Evolutionary conservation across 1,139 yeast genomes (phyloP).

Genomic region (Magnusiomyces tetraspermus): DNA sequence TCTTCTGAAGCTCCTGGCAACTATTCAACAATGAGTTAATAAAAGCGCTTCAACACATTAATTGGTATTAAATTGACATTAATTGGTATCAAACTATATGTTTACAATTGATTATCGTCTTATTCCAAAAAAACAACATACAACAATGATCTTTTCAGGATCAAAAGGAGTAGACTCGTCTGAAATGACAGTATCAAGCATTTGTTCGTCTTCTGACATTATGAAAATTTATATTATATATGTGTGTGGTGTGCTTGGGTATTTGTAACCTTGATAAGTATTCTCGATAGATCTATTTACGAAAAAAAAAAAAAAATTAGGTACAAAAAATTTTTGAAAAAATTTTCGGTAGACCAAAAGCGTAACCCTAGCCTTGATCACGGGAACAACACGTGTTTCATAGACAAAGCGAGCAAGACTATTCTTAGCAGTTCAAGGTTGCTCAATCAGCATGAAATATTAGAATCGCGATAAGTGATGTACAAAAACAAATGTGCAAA

Average conservation of each 20-base stretch:
- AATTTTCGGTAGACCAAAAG: background rate
- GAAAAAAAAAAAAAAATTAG: background rate
- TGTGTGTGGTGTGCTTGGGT: background rate
- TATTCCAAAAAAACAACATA: conserved; percentile 14
- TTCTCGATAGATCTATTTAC: background rate
- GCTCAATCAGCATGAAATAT: background rate
- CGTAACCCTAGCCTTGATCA: background rate
- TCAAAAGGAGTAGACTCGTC: conserved; percentile 14
- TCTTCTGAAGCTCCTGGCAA: conserved; percentile 93
- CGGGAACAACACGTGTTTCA: background rate
- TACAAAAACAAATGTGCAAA: too few relatives aligned
- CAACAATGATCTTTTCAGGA: conserved; percentile 26
- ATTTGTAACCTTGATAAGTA: background rate
- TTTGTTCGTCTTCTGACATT: conserved; percentile 1
- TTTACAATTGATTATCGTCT: background rate
- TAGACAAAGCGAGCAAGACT: background rate
- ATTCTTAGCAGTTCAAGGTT: background rate
- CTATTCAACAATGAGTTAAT: conserved; percentile 15
- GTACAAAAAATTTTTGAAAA: background rate
- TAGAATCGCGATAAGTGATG: background rate
- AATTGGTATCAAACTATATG: too few relatives aligned
- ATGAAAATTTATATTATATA: background rate
- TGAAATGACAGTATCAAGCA: conserved; percentile 3
- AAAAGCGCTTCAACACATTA: background rate
- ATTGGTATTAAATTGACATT: background rate